phyloP scores from a whole-genome alignment of 805 yeast species.

The Candida manassasensis region DNA sequence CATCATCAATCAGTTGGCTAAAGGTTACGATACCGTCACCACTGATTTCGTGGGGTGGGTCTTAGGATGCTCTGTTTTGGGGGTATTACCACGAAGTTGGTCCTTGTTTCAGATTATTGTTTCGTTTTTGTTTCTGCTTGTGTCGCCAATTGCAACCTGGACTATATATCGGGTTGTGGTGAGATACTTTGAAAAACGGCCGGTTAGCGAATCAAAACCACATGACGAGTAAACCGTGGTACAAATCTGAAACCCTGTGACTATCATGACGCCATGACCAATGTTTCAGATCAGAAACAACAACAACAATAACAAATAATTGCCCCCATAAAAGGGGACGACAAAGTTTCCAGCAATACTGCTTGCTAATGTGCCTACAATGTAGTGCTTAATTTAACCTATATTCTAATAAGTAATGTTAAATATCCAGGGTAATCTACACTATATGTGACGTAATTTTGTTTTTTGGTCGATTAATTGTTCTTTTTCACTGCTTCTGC shows the following conservation, averaged over 20 bases:
- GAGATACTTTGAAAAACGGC: conserved; percentile 42
- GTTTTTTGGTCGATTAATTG: no score
- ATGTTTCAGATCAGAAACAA: no score
- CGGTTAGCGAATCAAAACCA: no score
- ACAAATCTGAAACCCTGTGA: no score
- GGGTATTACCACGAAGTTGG: conserved; percentile 63
- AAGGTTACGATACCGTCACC: conserved; percentile 68
- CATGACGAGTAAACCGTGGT: no score
- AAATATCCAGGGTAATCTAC: no score
- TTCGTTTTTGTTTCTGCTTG: conserved; percentile 29
- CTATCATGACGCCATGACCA: no score
- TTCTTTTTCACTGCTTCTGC: conserved; percentile 9
- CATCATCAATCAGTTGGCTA: conserved; percentile 49
- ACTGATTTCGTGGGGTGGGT: conserved; percentile 89
- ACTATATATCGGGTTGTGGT: conserved; percentile 49
- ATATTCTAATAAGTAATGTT: no score
- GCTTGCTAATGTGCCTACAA: background rate
- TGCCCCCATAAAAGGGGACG: no score
- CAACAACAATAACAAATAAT: no score
- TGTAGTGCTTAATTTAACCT: background rate
- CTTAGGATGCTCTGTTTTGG: conserved; percentile 60
- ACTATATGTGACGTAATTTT: no score
- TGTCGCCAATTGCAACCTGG: conserved; percentile 53
- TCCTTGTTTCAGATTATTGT: conserved; percentile 43
- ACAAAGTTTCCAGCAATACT: background rate